Evolutionary conservation across 768 basidiomycete genomes (phyloP).

Genomic region (Tylopilus cervinicoccineus): DNA sequence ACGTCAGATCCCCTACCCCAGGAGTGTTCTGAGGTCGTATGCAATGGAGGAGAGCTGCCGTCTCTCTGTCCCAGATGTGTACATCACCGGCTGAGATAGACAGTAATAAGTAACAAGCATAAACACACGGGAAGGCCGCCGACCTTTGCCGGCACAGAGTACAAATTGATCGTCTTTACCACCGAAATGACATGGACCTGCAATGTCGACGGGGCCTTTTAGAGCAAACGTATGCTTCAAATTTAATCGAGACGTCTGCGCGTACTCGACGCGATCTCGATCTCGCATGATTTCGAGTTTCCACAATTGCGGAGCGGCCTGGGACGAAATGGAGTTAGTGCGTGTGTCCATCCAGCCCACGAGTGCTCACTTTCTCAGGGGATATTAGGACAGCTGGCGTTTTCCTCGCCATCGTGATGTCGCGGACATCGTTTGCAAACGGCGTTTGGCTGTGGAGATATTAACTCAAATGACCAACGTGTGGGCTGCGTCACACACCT

Average conservation of each 20-base stretch:
- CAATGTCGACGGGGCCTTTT: conserved; percentile 64
- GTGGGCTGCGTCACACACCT: conserved; percentile 31
- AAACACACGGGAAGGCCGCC: conserved; percentile 2
- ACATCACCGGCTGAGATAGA: conserved; percentile 63
- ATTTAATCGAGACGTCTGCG: conserved; percentile 28
- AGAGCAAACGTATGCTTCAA: conserved; percentile 73
- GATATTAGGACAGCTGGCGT: conserved; percentile 42
- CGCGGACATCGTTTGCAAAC: conserved; percentile 52
- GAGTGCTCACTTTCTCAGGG: conserved; percentile 24
- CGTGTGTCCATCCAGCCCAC: conserved; percentile 6
- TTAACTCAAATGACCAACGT: conserved; percentile 7
- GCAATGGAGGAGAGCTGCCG: conserved; percentile 65
- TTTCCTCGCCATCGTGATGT: conserved; percentile 44
- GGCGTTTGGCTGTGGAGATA: conserved; percentile 43
- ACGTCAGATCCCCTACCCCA: conserved; percentile 65
- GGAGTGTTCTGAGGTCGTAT: conserved; percentile 52
- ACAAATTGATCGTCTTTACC: conserved; percentile 77
- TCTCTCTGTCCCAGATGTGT: conserved; percentile 84
- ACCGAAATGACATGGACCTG: conserved; percentile 80
- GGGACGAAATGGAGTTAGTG: conserved; percentile 10
- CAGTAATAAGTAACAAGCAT: neutral
- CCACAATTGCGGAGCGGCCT: conserved; percentile 81
- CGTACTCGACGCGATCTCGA: conserved; percentile 34
- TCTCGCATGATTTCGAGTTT: conserved; percentile 63
- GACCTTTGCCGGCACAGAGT: conserved; percentile 73